A percentile compares a stretch with the other conserved stretches of the same genome.
Conservation (phyloP, 768 basidiomycete species). For the Amanita muscaria region DNA sequence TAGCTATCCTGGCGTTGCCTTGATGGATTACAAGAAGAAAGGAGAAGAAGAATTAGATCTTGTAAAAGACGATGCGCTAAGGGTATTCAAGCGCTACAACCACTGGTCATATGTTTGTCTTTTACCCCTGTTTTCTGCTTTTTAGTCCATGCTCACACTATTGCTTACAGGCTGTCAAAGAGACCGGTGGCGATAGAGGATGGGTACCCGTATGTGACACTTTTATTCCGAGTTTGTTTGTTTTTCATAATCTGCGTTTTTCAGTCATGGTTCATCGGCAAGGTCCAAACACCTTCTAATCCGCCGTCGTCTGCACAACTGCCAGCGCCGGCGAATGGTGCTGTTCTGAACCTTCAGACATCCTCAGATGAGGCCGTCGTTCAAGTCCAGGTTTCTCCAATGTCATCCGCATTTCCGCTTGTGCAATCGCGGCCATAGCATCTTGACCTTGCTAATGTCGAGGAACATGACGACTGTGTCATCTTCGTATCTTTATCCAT, state of each 20-base stretch:
- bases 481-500: conserved; percentile 2
- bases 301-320: conserved; percentile 38
- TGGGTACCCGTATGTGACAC: conserved; percentile 77
- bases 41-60: conserved; percentile 90
- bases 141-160: too few relatives aligned
- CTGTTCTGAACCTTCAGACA: conserved; percentile 20
- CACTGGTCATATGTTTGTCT: conserved; percentile 86
- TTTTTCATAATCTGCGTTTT: conserved; percentile 9
- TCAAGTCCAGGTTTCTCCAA: conserved; percentile 58
- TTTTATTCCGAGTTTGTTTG: neutral
- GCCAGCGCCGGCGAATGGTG: conserved; percentile 34
- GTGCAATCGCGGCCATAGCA: conserved; percentile 23
- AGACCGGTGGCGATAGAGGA: conserved; percentile 86
- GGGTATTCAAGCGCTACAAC: conserved; percentile 97
- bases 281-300: conserved; percentile 33
- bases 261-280: conserved; percentile 93
- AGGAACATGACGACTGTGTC: neutral
- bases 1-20: conserved; percentile 89
- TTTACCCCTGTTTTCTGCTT: conserved; percentile 6
- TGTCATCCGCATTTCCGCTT: conserved; percentile 77
- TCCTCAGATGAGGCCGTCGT: conserved; percentile 28
- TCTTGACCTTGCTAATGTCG: neutral
- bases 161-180: conserved; percentile 86
- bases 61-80: conserved; percentile 77
- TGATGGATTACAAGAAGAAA: conserved; percentile 95